phyloP scores from a whole-genome alignment of 1,284 basidiomycete species.

The Veloboletus limbatus region DNA sequence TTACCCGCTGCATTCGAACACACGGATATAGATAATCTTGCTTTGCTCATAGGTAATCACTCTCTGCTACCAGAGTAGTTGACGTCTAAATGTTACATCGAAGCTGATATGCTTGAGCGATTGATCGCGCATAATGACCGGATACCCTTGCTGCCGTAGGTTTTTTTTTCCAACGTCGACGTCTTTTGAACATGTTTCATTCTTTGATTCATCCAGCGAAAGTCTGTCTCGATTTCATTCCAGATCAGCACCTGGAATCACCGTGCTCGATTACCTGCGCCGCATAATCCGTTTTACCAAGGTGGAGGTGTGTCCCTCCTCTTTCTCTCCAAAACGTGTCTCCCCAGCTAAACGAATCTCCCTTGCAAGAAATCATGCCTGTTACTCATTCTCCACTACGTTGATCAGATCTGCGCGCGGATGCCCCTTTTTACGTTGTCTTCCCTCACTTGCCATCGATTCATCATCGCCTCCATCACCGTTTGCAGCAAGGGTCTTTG shows the following conservation, averaged over 20 bases:
- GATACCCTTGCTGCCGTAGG: constrained; percentile 80
- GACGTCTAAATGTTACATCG: constrained; percentile 20
- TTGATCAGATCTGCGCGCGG: constrained; percentile 89
- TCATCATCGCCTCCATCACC: constrained; percentile 86
- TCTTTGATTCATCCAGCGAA: constrained; percentile 49
- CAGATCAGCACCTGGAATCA: constrained; percentile 80
- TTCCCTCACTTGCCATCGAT: constrained; percentile 93
- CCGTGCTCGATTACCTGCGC: constrained; percentile 84
- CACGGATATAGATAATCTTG: constrained; percentile 76
- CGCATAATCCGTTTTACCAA: constrained; percentile 92
- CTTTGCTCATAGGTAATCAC: constrained; percentile 75
- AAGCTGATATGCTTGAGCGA: constrained; percentile 92
- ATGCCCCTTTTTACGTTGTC: constrained; percentile 86
- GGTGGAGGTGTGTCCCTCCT: constrained; percentile 65
- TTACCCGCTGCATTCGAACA: constrained; percentile 74
- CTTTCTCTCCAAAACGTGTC: neutral
- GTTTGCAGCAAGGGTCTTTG: constrained; percentile 89
- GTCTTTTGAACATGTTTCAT: constrained; percentile 20
- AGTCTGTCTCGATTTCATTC: constrained; percentile 93
- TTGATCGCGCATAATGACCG: constrained; percentile 92
- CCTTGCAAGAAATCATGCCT: constrained; percentile 75
- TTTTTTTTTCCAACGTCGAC: constrained; percentile 30
- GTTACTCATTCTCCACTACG: constrained; percentile 87
- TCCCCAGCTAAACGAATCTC: constrained; percentile 6
- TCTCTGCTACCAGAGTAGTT: constrained; percentile 12